Evolutionary conservation across 495 filamentous ascomycete genomes (phyloP), one percentile per base, ranked within the genome.

Genomic region (Saxophila tyrrhenica): DNA sequence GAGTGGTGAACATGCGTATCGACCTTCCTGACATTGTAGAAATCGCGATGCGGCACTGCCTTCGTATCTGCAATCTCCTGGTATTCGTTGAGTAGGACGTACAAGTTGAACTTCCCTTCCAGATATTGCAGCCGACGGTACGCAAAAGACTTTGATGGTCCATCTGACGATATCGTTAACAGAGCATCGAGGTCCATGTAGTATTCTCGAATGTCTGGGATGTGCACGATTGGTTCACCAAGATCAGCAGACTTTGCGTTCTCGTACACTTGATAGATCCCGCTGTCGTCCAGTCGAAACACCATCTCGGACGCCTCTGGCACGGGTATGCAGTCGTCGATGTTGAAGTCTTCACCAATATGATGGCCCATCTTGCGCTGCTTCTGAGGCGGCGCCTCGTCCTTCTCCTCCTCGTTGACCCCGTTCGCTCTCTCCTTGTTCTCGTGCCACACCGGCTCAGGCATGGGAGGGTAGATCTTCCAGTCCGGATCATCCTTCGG

Each of bases 1-100:
- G 92, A 98, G 67, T 98, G 92, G 67, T 98, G 92, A 56, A 98
- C 92, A 75, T 98, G 92, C 15, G 92, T 98, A 68, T 98, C 92
- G 21, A 98, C 94, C 68, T 98, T 98, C 56, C 92, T 78, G 48
- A 98, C 92, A 64, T 98, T 98, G 72, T 98, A 98, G 64, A 98
- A 98, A 69, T 98, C 92, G 71, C 92, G 79, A 67, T 98, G 92
- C 23, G 92, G 92, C 10, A 97, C 94, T 64, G 81, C 87, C 70
- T 98, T 98, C 70, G 86, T 94, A 75, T 97, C 94, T 49, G 92
- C 90, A 57, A 92, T 89, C 68, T 98, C 92, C 68, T 97, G 89
- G 61, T 97, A 95, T 62, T 95, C 91, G 68, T 97, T 96, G 55
- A 96, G 70, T 2, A 98, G 76, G 13, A 81, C 76, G 62, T 98